These are phyloP conservation scores for Rhodofomes roseus DNA, from an alignment of 1,284 basidiomycete species.

Conservation along the genomic window DNA sequence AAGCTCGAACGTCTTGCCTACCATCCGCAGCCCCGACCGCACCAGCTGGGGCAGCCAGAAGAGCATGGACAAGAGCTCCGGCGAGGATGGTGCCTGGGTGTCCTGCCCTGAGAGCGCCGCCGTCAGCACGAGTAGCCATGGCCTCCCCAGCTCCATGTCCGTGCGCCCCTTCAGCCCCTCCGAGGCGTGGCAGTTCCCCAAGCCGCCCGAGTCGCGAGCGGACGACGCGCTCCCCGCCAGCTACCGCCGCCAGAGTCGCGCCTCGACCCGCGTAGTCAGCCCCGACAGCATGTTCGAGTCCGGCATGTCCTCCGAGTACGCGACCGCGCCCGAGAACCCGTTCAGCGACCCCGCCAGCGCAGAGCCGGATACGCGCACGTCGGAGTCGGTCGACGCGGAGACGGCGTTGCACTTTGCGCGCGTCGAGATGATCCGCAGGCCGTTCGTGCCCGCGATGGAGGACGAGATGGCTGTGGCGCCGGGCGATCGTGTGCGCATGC, in stretches of 20 bases:
- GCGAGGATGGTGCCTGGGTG: constrained; percentile 38
- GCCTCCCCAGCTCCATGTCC: constrained; percentile 44
- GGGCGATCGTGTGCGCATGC: constrained; percentile 50
- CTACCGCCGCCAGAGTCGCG: constrained; percentile 7
- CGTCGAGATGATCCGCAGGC: constrained; percentile 46
- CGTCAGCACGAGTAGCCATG: constrained; percentile 20
- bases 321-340: constrained; percentile 25
- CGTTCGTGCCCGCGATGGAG: constrained; percentile 51
- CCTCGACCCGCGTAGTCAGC: constrained; percentile 1
- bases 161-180: constrained; percentile 62
- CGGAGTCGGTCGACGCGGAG: constrained; percentile 24
- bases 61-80: constrained; percentile 16
- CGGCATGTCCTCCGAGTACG: constrained; percentile 12
- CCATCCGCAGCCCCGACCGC: constrained; percentile 13
- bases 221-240: background rate
- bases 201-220: constrained; percentile 38
- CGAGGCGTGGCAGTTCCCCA: constrained; percentile 64
- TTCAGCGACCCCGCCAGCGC: constrained; percentile 29
- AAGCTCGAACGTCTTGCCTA: constrained; percentile 11
- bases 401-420: constrained; percentile 32
- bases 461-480: constrained; percentile 56
- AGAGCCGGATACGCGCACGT: constrained; percentile 7
- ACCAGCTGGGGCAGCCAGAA: constrained; percentile 10
- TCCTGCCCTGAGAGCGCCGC: constrained; percentile 24
- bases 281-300: constrained; percentile 9